phyloP scores from a whole-genome alignment of 306 rosid species.

The Astragalus membranaceus region DNA sequence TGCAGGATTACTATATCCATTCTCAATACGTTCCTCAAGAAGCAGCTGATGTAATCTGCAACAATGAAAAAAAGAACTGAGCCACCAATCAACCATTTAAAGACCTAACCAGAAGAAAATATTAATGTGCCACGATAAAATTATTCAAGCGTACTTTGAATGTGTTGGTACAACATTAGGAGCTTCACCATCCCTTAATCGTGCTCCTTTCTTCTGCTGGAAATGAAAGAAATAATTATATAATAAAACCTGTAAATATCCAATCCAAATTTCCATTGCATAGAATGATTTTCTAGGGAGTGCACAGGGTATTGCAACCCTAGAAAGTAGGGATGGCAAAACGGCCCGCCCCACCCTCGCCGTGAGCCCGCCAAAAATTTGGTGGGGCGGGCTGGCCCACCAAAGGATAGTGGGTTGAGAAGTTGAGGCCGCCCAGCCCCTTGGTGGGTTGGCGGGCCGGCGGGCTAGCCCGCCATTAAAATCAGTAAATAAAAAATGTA shows the following conservation, averaged over 20 bases:
- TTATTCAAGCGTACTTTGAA: conserved; percentile 61
- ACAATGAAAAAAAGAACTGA: conserved; percentile 18
- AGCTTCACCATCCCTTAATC: conserved; percentile 73
- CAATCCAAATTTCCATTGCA: conserved; percentile 5
- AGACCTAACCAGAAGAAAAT: conserved; percentile 7
- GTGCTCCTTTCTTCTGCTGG: conserved; percentile 73
- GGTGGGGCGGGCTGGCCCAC: too few relatives aligned
- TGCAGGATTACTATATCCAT: conserved; percentile 66
- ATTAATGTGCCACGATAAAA: conserved; percentile 22
- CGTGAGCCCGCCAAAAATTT: too few relatives aligned
- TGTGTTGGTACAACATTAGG: conserved; percentile 63
- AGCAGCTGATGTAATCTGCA: conserved; percentile 89
- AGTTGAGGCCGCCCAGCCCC: too few relatives aligned
- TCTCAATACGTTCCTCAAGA: conserved; percentile 84
- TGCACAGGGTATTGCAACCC: background rate
- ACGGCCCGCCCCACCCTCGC: too few relatives aligned
- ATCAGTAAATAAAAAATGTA: too few relatives aligned
- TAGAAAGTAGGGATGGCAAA: too few relatives aligned
- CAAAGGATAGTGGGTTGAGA: too few relatives aligned
- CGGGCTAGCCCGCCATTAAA: too few relatives aligned
- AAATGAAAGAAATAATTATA: conserved; percentile 22
- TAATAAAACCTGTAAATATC: conserved; percentile 6
- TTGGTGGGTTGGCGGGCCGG: too few relatives aligned
- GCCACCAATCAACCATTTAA: conserved; percentile 28
- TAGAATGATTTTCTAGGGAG: background rate